Evolutionary conservation across 768 basidiomycete species (phyloP).

Genomic region (Naematelia aurantialba): DNA sequence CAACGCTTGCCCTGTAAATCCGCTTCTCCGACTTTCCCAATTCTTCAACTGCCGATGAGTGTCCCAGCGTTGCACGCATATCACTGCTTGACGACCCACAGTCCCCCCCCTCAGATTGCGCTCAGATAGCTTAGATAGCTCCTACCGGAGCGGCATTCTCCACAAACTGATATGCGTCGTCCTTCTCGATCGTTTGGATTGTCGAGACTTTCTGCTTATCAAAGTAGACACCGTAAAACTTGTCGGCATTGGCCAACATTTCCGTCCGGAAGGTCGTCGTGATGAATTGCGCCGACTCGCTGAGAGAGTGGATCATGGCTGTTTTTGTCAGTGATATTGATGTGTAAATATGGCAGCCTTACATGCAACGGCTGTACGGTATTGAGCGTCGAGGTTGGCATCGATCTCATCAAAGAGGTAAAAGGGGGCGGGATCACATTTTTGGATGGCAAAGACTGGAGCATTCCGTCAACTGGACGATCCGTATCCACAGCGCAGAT

Average conservation of each 20-base stretch:
- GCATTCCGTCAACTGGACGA: conserved; percentile 1
- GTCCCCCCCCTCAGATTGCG: not conserved
- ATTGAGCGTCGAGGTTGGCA: conserved; percentile 95
- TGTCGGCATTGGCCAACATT: conserved; percentile 91
- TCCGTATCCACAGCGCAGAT: not conserved
- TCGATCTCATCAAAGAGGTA: conserved; percentile 99
- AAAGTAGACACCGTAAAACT: conserved; percentile 95
- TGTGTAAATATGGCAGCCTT: conserved; percentile 46
- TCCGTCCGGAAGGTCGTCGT: conserved; percentile 98
- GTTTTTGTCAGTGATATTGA: conserved; percentile 12
- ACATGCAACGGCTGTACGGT: conserved; percentile 94
- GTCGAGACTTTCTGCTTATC: conserved; percentile 93
- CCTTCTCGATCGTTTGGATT: conserved; percentile 77
- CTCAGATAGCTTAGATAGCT: conserved; percentile 6
- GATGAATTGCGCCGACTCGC: conserved; percentile 87
- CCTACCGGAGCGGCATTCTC: conserved; percentile 54
- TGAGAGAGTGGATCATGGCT: conserved; percentile 92
- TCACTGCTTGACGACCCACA: too few species aligned
- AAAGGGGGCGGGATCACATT: conserved; percentile 98
- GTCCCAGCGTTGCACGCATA: too few species aligned
- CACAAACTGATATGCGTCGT: conserved; percentile 91
- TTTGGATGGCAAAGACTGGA: conserved; percentile 94
- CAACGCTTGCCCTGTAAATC: not conserved
- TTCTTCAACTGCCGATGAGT: too few species aligned
- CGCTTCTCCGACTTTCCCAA: not conserved